Base-by-base conservation (phyloP, 2,329 filamentous ascomycete species). In the Trichoderma sp. region DNA sequence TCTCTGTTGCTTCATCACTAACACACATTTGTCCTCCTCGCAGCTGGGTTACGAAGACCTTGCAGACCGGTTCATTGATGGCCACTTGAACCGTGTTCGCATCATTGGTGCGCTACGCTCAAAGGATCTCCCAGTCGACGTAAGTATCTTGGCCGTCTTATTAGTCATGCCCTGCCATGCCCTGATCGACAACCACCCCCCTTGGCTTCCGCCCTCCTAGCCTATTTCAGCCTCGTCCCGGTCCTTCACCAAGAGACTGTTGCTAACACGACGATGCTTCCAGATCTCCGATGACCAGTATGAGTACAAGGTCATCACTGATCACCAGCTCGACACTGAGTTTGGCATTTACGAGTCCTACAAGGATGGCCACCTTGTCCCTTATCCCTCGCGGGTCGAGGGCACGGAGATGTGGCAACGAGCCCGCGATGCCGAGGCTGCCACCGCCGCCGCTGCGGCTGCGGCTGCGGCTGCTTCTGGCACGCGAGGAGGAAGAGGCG, bases 71-170 rank as follows among this genome's bases (percentile, higher is more conserved):
- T 82, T 80, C 65, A 75, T 78, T 63, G 80, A 83, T 66, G 76
- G 79, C 43, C 78, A 82, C 68, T 76, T 83, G 59, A 77, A 78
- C 51, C 78, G 80, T 61, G 72, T 81, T 51, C 80, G 82, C 64
- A 77, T 80, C 39, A 75, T 85, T 14, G 75, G 79, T 63, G 72
- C 77, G 15, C 74, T 85, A 48, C 73, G 78, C 47, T 73, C 79
- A 60, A 79, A 78, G 63, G 73, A 75, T 15, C 74, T 84, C 17
- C 81, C 83, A 0, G 73, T 80, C 17, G 81, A 84, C 73, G 83
- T 84, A 74, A 80, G 83, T 63, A 66, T 45, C 34, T 26, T 59
- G 57, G 54, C 63, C 34, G 52, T 56, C 63, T 63, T 19, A 59
- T 66, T 57, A 68, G 58, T 66, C 41, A 59, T 57, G 48, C 43